phyloP scores from a whole-genome alignment of 495 filamentous ascomycete species.

The Neurospora hispaniola region DNA sequence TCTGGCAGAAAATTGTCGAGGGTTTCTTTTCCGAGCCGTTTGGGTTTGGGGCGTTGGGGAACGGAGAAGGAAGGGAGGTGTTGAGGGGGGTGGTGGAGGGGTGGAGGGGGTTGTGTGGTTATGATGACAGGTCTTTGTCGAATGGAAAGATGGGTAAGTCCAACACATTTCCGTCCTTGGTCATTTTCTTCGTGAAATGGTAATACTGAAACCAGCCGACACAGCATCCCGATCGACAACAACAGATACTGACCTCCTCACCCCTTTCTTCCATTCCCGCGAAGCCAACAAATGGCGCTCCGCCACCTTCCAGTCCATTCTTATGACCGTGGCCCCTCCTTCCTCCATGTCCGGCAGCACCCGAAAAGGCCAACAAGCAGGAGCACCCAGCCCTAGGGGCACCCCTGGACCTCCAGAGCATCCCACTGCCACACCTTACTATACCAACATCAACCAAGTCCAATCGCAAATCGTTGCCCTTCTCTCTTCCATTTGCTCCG shows the following conservation, averaged over 20 bases:
- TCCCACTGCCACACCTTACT: not conserved
- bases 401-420: not conserved
- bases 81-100: constrained; percentile 1
- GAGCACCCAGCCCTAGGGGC: not conserved
- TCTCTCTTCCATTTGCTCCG: constrained; percentile 2
- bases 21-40: constrained; percentile 24
- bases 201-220: no score
- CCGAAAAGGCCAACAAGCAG: not conserved
- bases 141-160: not conserved
- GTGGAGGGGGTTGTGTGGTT: constrained; percentile 7
- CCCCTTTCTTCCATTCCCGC: constrained; percentile 9
- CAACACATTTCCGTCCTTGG: not conserved
- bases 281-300: constrained; percentile 22
- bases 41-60: constrained; percentile 22
- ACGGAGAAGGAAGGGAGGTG: not conserved
- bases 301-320: constrained; percentile 18
- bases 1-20: constrained; percentile 18
- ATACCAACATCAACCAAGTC: constrained; percentile 3
- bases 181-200: not conserved
- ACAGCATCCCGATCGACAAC: not conserved
- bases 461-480: constrained; percentile 2
- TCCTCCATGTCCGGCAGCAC: not conserved
- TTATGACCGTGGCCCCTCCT: constrained; percentile 2
- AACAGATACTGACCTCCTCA: not conserved
- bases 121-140: not conserved